A percentile compares a stretch with the other conserved stretches of the same genome.
Evolutionary conservation across 2,329 filamentous ascomycete genomes (phyloP).

Genomic region (Xylaria sp.): DNA sequence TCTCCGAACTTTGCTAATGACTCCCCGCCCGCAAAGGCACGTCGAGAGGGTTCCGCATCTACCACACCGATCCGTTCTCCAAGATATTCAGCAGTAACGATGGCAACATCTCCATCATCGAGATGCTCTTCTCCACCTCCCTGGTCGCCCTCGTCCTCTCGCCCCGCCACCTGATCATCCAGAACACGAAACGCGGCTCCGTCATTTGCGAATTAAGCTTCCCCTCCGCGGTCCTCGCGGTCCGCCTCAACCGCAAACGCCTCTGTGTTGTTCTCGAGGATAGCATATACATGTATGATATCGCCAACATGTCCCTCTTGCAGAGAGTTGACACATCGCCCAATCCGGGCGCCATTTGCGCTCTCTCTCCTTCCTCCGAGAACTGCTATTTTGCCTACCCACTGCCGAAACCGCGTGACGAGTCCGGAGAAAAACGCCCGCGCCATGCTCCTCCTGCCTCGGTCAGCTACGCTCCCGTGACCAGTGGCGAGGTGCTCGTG

Average conservation of each 20-base stretch:
- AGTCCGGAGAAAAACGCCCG: conserved; percentile 64
- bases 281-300: conserved; percentile 97
- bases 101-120: conserved; percentile 92
- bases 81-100: conserved; percentile 95
- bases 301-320: conserved; percentile 95
- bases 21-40: conserved; percentile 64
- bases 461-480: conserved; percentile 75
- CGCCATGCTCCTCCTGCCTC: conserved; percentile 84
- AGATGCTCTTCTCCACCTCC: conserved; percentile 99
- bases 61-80: conserved; percentile 93
- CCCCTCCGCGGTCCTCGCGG: conserved; percentile 91
- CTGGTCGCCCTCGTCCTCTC: conserved; percentile 93
- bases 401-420: conserved; percentile 74
- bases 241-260: conserved; percentile 92
- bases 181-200: conserved; percentile 86
- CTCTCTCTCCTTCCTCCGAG: conserved; percentile 90
- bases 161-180: conserved; percentile 89
- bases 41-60: conserved; percentile 92
- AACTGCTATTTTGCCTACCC: conserved; percentile 96
- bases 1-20: background rate
- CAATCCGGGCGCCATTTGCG: conserved; percentile 89
- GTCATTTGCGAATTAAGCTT: conserved; percentile 99
- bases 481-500: conserved; percentile 88
- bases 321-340: conserved; percentile 93
- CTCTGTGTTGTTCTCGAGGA: conserved; percentile 93